Conservation (phyloP, 306 rosid species). For the Gastrolobium bilobum region DNA sequence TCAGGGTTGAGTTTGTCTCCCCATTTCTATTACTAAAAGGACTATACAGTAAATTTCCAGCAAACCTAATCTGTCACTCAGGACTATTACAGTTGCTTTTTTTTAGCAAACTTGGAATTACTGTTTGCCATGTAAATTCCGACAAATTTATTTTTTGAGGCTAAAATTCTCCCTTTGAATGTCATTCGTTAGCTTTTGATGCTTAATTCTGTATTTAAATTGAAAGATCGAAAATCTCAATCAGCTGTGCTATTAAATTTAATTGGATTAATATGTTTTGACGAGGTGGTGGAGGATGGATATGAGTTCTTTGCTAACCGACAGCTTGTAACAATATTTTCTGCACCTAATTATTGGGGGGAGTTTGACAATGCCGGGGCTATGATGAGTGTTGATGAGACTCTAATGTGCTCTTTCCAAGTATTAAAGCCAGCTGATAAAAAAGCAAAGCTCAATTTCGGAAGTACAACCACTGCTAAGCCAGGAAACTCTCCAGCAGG, state of each 20-base stretch:
- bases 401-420: slow-evolving; percentile 94
- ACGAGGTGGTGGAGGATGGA: slow-evolving; percentile 98
- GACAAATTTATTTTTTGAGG: slow-evolving; percentile 1
- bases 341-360: slow-evolving; percentile 98
- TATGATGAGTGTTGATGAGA: slow-evolving; percentile 97
- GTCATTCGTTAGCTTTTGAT: slow-evolving; percentile 32
- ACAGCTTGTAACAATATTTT: slow-evolving; percentile 94
- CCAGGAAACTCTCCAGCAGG: slow-evolving; percentile 67
- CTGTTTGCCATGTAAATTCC: background rate
- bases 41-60: slow-evolving; percentile 17
- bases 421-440: slow-evolving; percentile 85
- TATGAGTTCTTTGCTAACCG: slow-evolving; percentile 90
- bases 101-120: slow-evolving; percentile 27
- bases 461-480: slow-evolving; percentile 73
- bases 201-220: slow-evolving; percentile 32
- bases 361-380: slow-evolving; percentile 97
- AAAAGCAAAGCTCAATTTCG: slow-evolving; percentile 61
- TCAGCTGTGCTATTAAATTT: slow-evolving; percentile 25
- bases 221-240: slow-evolving; percentile 35
- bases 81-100: slow-evolving; percentile 11
- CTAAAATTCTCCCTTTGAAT: slow-evolving; percentile 15
- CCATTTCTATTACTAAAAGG: slow-evolving; percentile 20
- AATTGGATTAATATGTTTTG: slow-evolving; percentile 39
- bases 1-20: slow-evolving; percentile 40
- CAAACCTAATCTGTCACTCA: slow-evolving; percentile 10